Conservation (phyloP, 257 asterid genomes). For the Avicennia marina region DNA sequence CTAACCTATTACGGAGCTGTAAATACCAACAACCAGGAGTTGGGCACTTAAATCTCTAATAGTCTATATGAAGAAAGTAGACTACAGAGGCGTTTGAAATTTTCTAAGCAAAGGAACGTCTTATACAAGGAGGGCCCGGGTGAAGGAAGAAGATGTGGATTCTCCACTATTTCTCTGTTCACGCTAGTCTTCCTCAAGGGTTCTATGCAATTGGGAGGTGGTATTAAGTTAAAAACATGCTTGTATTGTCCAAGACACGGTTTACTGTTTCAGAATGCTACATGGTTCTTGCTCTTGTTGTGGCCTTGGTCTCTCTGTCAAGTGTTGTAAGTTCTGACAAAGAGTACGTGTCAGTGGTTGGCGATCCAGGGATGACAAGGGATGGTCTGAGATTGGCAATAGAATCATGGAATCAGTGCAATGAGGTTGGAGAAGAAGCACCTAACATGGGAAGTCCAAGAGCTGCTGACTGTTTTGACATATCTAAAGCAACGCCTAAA, state of each 20-base stretch:
- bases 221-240: not conserved
- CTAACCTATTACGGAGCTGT: conserved; percentile 18
- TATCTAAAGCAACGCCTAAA: conserved; percentile 41
- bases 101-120: too few relatives aligned
- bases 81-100: not conserved
- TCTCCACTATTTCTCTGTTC: too few relatives aligned
- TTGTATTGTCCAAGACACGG: conserved; percentile 12
- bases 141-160: too few relatives aligned
- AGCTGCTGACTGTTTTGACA: conserved; percentile 79
- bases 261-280: not conserved
- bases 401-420: conserved; percentile 92
- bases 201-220: too few relatives aligned
- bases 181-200: too few relatives aligned
- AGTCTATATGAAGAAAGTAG: not conserved
- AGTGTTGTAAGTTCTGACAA: conserved; percentile 8
- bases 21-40: conserved; percentile 22
- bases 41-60: conserved; percentile 10
- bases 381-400: conserved; percentile 73
- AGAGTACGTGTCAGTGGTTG: conserved; percentile 55
- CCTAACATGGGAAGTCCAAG: conserved; percentile 87
- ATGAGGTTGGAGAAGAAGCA: conserved; percentile 83
- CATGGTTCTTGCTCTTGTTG: conserved; percentile 9
- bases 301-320: conserved; percentile 23
- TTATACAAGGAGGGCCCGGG: too few relatives aligned
- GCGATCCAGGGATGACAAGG: conserved; percentile 75